Percentiles rank a stretch among this genome's conserved stretches.
Conservation (phyloP, 371 early-diverging fungal genomes). For the Rhizopus arrhizus region DNA sequence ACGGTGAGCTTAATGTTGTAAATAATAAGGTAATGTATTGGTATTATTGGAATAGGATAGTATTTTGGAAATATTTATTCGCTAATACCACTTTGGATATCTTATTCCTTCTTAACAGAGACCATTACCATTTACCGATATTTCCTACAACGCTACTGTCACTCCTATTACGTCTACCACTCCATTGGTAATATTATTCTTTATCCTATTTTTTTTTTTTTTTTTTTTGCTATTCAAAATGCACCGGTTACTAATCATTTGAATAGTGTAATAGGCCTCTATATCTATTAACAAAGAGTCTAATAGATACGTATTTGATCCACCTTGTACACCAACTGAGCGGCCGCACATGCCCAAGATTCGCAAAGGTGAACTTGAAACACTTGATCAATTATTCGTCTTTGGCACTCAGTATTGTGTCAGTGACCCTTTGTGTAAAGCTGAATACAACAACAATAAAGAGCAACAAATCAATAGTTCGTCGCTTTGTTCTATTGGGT, state of each 20-base stretch:
- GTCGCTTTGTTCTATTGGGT: constrained; percentile 12
- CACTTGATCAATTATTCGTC: constrained; percentile 9
- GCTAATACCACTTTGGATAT: constrained; percentile 14
- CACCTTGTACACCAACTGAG: constrained; percentile 11
- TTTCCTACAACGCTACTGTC: constrained; percentile 12
- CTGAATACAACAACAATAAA: constrained; percentile 14
- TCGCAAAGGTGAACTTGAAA: constrained; percentile 11
- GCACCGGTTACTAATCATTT: constrained; percentile 5
- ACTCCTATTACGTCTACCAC: constrained; percentile 6
- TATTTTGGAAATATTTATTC: constrained; percentile 15
- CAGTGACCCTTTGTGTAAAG: constrained; percentile 12
- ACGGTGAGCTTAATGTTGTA: constrained; percentile 19
- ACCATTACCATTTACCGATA: constrained; percentile 13
- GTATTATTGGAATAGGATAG: constrained; percentile 16
- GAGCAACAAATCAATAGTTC: constrained; percentile 12
- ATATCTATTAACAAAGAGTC: constrained; percentile 11
- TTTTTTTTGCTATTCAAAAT: constrained; percentile 10
- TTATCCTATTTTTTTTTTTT: constrained; percentile 12
- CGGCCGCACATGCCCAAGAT: constrained; percentile 12
- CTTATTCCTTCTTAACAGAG: constrained; percentile 15
- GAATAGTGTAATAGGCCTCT: constrained; percentile 7
- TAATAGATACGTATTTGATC: constrained; percentile 9
- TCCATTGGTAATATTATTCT: constrained; percentile 7
- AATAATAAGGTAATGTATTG: constrained; percentile 12
- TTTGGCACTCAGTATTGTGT: constrained; percentile 14